Conservation (phyloP, 164 flowering plant genomes). For the Magnolia changhungtana region DNA sequence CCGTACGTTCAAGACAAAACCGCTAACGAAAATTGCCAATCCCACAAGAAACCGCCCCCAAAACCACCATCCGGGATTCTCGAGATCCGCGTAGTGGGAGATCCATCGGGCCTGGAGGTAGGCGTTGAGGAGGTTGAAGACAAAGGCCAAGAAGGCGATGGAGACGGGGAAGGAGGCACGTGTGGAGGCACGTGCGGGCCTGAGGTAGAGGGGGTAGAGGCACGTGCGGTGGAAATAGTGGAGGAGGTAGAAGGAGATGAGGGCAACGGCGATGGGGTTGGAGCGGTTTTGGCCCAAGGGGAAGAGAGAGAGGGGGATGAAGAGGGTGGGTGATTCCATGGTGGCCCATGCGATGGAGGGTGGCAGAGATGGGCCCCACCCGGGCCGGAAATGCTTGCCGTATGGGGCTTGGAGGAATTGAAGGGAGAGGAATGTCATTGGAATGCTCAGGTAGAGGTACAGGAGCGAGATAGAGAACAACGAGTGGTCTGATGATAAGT, state of each 20-base stretch:
- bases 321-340: too few relatives aligned
- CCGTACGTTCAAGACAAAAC: slow-evolving; percentile 61
- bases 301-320: slow-evolving; percentile 58
- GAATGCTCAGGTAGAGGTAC: too few relatives aligned
- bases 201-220: slow-evolving; percentile 68
- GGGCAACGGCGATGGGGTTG: slow-evolving; percentile 42
- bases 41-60: slow-evolving; percentile 59
- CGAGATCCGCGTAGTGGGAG: slow-evolving; percentile 56
- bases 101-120: slow-evolving; percentile 73
- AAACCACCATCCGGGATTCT: slow-evolving; percentile 33
- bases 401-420: too few relatives aligned
- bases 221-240: slow-evolving; percentile 83
- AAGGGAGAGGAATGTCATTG: too few relatives aligned
- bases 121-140: slow-evolving; percentile 62
- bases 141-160: slow-evolving; percentile 63
- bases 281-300: slow-evolving; percentile 51
- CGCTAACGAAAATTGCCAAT: slow-evolving; percentile 42
- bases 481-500: too few relatives aligned
- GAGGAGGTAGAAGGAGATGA: slow-evolving; percentile 61
- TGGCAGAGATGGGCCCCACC: too few relatives aligned
- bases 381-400: too few relatives aligned
- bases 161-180: slow-evolving; percentile 43
- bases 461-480: too few relatives aligned
- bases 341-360: too few relatives aligned
- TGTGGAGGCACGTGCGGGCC: slow-evolving; percentile 4